Conservation (phyloP, 805 yeast species). For the Candida wancherniae region DNA sequence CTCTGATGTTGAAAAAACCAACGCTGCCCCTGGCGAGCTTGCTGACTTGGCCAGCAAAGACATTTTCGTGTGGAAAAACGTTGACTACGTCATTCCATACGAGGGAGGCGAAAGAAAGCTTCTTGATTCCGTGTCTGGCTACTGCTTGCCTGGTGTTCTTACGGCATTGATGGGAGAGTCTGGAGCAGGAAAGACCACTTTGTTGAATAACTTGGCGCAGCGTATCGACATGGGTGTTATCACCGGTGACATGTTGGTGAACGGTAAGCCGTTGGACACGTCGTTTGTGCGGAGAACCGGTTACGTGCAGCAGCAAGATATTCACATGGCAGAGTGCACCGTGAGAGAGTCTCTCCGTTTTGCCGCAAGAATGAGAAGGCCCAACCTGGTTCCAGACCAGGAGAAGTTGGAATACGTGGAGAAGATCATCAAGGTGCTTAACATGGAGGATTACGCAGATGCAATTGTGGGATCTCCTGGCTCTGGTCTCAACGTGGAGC, state of each 20-base stretch:
- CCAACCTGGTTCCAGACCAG: slow-evolving; percentile 31
- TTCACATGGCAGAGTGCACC: slow-evolving; percentile 47
- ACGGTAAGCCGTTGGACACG: slow-evolving; percentile 44
- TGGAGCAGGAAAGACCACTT: slow-evolving; percentile 61
- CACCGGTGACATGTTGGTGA: slow-evolving; percentile 55
- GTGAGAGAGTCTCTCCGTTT: slow-evolving; percentile 52
- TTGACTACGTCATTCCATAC: slow-evolving; percentile 52
- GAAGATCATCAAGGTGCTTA: slow-evolving; percentile 44
- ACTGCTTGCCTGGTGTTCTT: slow-evolving; percentile 46
- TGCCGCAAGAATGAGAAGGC: slow-evolving; percentile 48
- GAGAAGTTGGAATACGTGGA: slow-evolving; percentile 52
- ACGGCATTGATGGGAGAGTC: slow-evolving; percentile 63
- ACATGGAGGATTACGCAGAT: slow-evolving; percentile 50
- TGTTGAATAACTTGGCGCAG: slow-evolving; percentile 49
- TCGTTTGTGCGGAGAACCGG: slow-evolving; percentile 54
- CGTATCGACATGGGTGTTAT: slow-evolving; percentile 53
- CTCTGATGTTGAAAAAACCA: slow-evolving; percentile 6
- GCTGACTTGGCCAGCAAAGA: slow-evolving; percentile 14
- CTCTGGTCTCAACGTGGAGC: slow-evolving; percentile 50
- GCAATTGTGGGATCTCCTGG: slow-evolving; percentile 47
- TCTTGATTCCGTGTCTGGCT: slow-evolving; percentile 31
- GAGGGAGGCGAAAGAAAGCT: slow-evolving; percentile 34
- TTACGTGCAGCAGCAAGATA: slow-evolving; percentile 58
- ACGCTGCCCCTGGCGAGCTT: slow-evolving; percentile 7
- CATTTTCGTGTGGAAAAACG: slow-evolving; percentile 51